Conservation (phyloP, 768 basidiomycete species). For the Tylopilus rubrobrunneus region DNA sequence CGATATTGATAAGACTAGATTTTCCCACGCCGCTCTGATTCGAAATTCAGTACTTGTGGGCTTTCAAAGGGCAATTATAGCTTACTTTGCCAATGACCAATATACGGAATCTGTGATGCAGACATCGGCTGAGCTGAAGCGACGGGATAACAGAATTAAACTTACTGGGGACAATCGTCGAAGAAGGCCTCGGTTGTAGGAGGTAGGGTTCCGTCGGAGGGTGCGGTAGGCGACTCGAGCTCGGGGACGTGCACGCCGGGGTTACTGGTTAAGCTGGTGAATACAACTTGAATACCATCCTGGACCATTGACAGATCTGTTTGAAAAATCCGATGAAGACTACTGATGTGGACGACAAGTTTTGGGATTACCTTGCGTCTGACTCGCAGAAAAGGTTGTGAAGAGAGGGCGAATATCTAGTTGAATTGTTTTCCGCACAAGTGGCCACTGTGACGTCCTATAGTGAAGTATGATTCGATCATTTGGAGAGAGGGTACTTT, state of each 20-base stretch:
- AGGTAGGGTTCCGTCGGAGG: not conserved
- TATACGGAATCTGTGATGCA: no score
- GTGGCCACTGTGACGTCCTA: not conserved
- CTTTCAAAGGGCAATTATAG: no score
- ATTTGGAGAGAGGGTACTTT: not conserved
- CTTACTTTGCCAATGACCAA: no score
- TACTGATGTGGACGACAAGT: not conserved
- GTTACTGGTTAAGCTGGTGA: not conserved
- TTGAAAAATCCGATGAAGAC: not conserved
- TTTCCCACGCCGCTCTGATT: no score
- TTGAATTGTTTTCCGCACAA: not conserved
- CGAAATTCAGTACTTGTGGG: no score
- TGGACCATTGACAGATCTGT: not conserved
- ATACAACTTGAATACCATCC: not conserved
- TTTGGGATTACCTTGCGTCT: not conserved
- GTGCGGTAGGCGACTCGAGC: not conserved
- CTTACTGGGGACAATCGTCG: no score
- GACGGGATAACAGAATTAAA: no score
- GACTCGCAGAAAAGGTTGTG: no score
- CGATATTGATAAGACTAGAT: no score
- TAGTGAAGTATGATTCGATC: not conserved
- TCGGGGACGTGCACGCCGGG: no score
- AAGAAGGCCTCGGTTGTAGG: not conserved
- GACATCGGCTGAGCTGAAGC: no score
- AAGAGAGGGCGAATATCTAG: not conserved